These are phyloP conservation scores for Hypomontagnella monticulosa DNA, from an alignment of 495 filamentous ascomycete genomes.

Conservation along the genomic window DNA sequence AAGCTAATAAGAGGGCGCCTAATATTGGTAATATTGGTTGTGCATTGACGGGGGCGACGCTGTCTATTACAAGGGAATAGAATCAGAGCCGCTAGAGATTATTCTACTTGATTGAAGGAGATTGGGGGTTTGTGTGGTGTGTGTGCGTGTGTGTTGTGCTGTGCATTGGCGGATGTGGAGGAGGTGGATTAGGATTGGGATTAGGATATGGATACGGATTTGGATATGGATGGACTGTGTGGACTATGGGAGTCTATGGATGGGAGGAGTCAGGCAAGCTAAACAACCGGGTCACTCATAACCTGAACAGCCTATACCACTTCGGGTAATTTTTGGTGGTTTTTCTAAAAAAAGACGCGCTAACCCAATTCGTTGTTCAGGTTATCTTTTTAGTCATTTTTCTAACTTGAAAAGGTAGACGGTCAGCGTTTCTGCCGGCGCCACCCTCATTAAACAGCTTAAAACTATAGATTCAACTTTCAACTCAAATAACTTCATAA, in stretches of 20 bases:
- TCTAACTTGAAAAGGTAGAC: no score
- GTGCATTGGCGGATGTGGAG: conserved; percentile 3
- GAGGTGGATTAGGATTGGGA: background rate
- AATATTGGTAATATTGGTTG: conserved; percentile 23
- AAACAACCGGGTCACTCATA: no score
- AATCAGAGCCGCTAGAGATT: no score
- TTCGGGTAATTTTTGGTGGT: no score
- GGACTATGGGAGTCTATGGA: conserved; percentile 24
- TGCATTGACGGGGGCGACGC: conserved; percentile 22
- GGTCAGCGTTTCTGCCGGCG: no score
- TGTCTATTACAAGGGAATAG: background rate
- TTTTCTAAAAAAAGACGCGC: no score
- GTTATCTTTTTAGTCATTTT: no score
- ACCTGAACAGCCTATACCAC: no score
- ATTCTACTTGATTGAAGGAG: conserved; percentile 15
- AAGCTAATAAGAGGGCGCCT: conserved; percentile 19
- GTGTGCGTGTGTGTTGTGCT: conserved; percentile 11
- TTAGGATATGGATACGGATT: conserved; percentile 8
- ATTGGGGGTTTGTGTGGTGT: conserved; percentile 5
- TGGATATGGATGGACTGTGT: conserved; percentile 24
- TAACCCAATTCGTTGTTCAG: no score
- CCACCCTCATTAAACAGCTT: no score
- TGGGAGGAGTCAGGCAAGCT: conserved; percentile 5
- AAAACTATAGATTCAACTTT: no score
- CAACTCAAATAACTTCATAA: no score